phyloP scores from a whole-genome alignment of 2,329 filamentous ascomycete genomes.

The Shiraia bambusicola region DNA sequence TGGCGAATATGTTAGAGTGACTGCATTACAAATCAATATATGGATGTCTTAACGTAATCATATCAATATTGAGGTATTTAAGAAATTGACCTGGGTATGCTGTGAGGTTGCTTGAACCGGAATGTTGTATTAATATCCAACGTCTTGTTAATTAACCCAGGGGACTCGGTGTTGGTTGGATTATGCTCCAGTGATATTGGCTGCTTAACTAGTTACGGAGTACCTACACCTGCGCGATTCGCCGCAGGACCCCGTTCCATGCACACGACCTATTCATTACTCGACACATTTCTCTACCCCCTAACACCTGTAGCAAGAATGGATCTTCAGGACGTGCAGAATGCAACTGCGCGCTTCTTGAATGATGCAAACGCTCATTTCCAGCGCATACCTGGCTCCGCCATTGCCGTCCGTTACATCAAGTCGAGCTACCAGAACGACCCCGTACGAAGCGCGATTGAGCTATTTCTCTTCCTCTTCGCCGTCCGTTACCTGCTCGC shows the following conservation, averaged over 20 bases:
- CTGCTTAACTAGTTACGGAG: not conserved
- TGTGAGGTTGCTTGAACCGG: no score
- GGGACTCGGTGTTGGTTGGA: not conserved
- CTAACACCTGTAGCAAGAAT: conserved; percentile 37
- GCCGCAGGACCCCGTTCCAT: conserved; percentile 23
- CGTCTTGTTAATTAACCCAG: no score
- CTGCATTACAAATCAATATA: conserved; percentile 40
- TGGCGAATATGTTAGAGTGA: conserved; percentile 43
- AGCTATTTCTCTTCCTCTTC: conserved; percentile 91
- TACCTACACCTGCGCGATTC: conserved; percentile 24
- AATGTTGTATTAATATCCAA: no score
- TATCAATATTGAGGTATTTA: not conserved
- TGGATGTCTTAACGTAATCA: conserved; percentile 21
- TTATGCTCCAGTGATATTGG: no score
- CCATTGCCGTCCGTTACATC: conserved; percentile 92
- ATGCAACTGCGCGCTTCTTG: conserved; percentile 56
- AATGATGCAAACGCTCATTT: conserved; percentile 65
- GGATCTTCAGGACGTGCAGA: conserved; percentile 59
- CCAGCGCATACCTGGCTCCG: conserved; percentile 88
- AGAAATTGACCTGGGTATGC: no score
- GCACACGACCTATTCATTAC: not conserved
- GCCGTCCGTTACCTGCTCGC: conserved; percentile 90
- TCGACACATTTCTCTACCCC: not conserved
- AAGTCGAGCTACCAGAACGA: conserved; percentile 98
- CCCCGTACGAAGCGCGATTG: conserved; percentile 87